phyloP scores from a whole-genome alignment of 495 filamentous ascomycete genomes.

The Tuber microsphaerosporum region DNA sequence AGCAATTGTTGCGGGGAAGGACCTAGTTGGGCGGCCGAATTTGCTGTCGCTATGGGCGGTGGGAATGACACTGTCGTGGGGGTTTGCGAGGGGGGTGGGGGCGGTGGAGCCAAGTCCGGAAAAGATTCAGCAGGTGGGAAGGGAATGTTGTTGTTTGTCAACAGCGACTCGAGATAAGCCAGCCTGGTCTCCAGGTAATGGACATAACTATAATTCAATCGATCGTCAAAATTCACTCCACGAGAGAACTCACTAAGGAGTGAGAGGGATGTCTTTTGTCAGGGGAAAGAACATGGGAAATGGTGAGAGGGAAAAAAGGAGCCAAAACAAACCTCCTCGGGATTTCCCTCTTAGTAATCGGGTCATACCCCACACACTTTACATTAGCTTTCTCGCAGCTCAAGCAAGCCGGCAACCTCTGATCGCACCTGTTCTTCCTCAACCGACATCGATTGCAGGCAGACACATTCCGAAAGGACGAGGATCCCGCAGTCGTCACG shows the following conservation, averaged over 20 bases:
- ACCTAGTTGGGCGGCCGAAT: conserved; percentile 5
- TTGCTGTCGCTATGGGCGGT: conserved; percentile 21
- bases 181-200: conserved; percentile 86
- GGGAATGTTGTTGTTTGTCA: conserved; percentile 60
- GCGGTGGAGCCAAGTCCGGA: conserved; percentile 56
- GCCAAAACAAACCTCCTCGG: conserved; percentile 58
- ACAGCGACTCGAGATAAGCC: conserved; percentile 70
- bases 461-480: conserved; percentile 83
- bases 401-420: conserved; percentile 79
- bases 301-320: conserved; percentile 10
- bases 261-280: neutral
- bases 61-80: conserved; percentile 43
- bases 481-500: conserved; percentile 41
- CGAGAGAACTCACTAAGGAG: neutral
- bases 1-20: conserved; percentile 17
- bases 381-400: conserved; percentile 85
- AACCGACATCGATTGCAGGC: conserved; percentile 89
- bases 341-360: conserved; percentile 89
- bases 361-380: conserved; percentile 89
- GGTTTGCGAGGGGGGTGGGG: conserved; percentile 41
- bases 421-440: conserved; percentile 91
- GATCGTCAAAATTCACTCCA: conserved; percentile 16
- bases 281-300: conserved; percentile 11
- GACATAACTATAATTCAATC: conserved; percentile 61
- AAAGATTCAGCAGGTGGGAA: conserved; percentile 72